Evolutionary conservation across 805 yeast genomes (phyloP), one percentile per base, ranked within the genome.

Genomic region (Kazachstania viticola): DNA sequence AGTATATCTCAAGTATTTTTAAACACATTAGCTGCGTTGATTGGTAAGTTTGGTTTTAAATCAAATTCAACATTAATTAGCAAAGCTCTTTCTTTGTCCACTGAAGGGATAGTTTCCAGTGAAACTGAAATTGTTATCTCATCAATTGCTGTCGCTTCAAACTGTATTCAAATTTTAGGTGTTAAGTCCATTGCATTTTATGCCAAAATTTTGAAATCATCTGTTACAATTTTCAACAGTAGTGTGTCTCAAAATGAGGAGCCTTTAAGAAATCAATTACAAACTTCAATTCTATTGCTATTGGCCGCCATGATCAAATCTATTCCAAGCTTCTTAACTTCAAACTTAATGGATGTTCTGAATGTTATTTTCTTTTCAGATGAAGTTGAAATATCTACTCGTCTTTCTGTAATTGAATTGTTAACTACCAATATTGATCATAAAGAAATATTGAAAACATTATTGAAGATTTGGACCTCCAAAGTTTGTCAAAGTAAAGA

Each of bases 171-270:
- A 32, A 69, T 75, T 16, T 56, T 87, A 28, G 98, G 98, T 32
- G 87, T 93, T 14, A 81, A 84, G 49, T 67, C 78, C 40, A 78
- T 91, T 49, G 87, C 94, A 5, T 71, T 67, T 48, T 81, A 85
- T 65, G 83, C 96, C 21, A 78, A 76, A 54, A 76, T 87, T 49
- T 71, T 91, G 39, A 83, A 85, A 12, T 82, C 84, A 11, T 63
- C 81, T 9, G 64, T 84, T 33, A 60, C 62, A 17, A 66, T 82
- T 24, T 79, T 81, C 59, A 63, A 67, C 18, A 48, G 50, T 11
- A 39, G 46, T 2, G 31, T 42, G 12, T 32, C 37, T 1, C 37
- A 44, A 5, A 31, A 45, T 2, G 48, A 46, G 5, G 49, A 49
- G 16, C 33, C 28, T 3, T 40, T 61, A 24, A 58, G 44, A 36